Conservation (phyloP, 371 early-diverging fungal species). For the Smittium culicis region DNA sequence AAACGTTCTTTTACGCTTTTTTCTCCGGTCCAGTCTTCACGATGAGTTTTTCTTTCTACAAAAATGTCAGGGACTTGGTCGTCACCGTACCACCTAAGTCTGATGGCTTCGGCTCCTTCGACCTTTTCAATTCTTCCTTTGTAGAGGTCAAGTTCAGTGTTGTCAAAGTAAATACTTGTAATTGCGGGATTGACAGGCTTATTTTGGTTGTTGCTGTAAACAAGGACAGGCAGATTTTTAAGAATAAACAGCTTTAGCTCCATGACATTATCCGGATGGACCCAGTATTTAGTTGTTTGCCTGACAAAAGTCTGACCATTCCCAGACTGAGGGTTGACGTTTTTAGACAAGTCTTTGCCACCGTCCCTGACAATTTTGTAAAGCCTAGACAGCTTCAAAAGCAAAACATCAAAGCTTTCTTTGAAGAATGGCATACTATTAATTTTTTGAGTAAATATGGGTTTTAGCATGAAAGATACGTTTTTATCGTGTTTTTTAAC, state of each 20-base stretch:
- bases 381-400: slow-evolving; percentile 76
- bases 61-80: slow-evolving; percentile 75
- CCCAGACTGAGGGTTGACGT: slow-evolving; percentile 42
- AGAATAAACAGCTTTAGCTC: slow-evolving; percentile 88
- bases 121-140: slow-evolving; percentile 77
- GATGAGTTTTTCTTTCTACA: slow-evolving; percentile 95
- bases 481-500: slow-evolving; percentile 96
- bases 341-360: slow-evolving; percentile 49
- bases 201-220: slow-evolving; percentile 65
- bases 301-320: slow-evolving; percentile 66
- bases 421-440: slow-evolving; percentile 79
- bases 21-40: slow-evolving; percentile 95
- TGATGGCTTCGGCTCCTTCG: slow-evolving; percentile 86
- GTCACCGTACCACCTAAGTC: slow-evolving; percentile 95
- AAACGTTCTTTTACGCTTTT: slow-evolving; percentile 89
- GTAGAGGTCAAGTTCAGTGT: slow-evolving; percentile 81
- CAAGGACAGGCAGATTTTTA: slow-evolving; percentile 87
- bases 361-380: slow-evolving; percentile 80
- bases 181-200: slow-evolving; percentile 77
- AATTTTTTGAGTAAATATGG: slow-evolving; percentile 75
- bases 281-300: slow-evolving; percentile 94
- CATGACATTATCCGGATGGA: slow-evolving; percentile 95
- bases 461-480: slow-evolving; percentile 66
- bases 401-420: slow-evolving; percentile 74
- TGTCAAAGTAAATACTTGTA: slow-evolving; percentile 94